Percentiles rank a stretch among this genome's conserved stretches.
phyloP scores from a whole-genome alignment of 495 filamentous ascomycete genomes.

The Penicillium longicatenatum region DNA sequence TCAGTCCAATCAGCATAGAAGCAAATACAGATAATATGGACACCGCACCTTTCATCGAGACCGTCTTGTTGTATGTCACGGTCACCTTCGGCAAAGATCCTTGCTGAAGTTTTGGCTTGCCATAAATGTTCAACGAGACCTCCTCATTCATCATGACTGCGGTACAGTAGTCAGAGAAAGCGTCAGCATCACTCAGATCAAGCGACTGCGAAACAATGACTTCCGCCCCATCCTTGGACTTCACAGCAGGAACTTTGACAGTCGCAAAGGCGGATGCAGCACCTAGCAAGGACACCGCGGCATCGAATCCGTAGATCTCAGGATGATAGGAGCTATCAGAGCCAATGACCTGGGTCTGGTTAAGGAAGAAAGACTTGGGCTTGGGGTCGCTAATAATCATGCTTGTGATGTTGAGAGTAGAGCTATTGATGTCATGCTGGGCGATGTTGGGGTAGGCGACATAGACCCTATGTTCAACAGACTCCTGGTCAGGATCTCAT shows the following conservation, averaged over 20 bases:
- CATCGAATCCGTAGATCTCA: constrained; percentile 57
- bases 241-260: constrained; percentile 54
- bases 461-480: constrained; percentile 55
- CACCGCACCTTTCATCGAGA: constrained; percentile 56
- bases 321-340: constrained; percentile 54
- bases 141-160: constrained; percentile 58
- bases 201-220: constrained; percentile 57
- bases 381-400: constrained; percentile 62
- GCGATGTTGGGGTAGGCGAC: constrained; percentile 74
- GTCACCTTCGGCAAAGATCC: constrained; percentile 48
- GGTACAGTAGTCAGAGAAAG: constrained; percentile 59
- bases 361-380: constrained; percentile 56
- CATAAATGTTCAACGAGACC: constrained; percentile 59
- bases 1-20: not conserved
- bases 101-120: constrained; percentile 55
- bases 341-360: constrained; percentile 50
- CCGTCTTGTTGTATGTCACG: constrained; percentile 58
- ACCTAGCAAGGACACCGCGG: constrained; percentile 53
- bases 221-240: constrained; percentile 56
- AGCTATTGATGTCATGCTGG: constrained; percentile 65
- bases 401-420: constrained; percentile 59
- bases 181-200: constrained; percentile 50
- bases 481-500: not conserved
- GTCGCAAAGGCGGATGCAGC: constrained; percentile 55
- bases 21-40: not conserved